A percentile compares a stretch with the other conserved stretches of the same genome.
phyloP scores from a whole-genome alignment of 164 flowering plant genomes.

The Dillenia turbinata region DNA sequence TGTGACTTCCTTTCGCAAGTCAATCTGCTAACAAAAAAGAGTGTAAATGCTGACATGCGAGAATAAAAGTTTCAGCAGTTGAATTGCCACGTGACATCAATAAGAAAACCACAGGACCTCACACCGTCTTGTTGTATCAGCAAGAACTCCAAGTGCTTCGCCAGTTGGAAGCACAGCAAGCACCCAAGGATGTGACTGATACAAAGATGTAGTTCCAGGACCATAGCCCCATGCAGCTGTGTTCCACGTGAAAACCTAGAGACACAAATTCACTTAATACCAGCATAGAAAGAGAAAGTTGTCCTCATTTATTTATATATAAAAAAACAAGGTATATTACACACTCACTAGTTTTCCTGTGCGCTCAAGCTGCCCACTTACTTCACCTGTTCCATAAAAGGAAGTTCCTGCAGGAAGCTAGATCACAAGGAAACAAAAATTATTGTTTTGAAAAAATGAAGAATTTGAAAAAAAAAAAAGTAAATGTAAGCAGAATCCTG shows the following conservation, averaged over 20 bases:
- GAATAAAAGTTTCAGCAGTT: background rate
- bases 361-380: slow-evolving; percentile 85
- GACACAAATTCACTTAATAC: slow-evolving; percentile 5
- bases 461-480: background rate
- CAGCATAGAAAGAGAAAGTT: background rate
- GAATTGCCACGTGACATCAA: slow-evolving; percentile 3
- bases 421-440: slow-evolving; percentile 7
- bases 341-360: slow-evolving; percentile 78
- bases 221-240: slow-evolving; percentile 91
- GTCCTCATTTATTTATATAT: background rate
- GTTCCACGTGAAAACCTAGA: slow-evolving; percentile 86
- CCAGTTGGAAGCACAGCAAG: slow-evolving; percentile 85
- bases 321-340: background rate
- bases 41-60: too few species aligned
- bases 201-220: slow-evolving; percentile 76
- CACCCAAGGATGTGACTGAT: slow-evolving; percentile 98
- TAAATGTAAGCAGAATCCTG: background rate
- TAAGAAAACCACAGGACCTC: slow-evolving; percentile 47
- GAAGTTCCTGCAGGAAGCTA: slow-evolving; percentile 82
- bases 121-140: slow-evolving; percentile 84
- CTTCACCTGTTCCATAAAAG: slow-evolving; percentile 94
- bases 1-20: slow-evolving; percentile 59
- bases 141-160: slow-evolving; percentile 83
- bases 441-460: background rate
- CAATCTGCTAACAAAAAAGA: slow-evolving; percentile 47